Evolutionary conservation across 2,329 filamentous ascomycete genomes (phyloP).

Genomic region (Penicillium janthinellum): DNA sequence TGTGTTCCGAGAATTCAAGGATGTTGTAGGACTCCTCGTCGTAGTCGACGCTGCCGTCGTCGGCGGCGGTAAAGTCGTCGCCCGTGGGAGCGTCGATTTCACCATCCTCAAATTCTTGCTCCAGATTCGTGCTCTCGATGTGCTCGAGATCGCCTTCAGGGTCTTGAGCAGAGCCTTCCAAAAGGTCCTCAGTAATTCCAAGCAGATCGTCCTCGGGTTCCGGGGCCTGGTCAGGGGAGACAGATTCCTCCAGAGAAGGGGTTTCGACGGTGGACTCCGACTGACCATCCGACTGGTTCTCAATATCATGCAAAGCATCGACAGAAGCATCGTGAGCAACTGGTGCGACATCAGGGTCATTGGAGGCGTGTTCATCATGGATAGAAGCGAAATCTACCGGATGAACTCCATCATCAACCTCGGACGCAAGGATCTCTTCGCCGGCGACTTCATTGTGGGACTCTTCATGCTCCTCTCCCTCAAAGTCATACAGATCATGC

Average conservation of each 20-base stretch:
- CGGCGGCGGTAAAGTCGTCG: constrained; percentile 21
- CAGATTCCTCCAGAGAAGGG: constrained; percentile 8
- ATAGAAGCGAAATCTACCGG: constrained; percentile 10
- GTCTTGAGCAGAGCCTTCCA: constrained; percentile 30
- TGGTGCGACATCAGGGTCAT: constrained; percentile 12
- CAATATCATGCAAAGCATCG: constrained; percentile 15
- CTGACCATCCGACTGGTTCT: constrained; percentile 20
- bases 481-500: constrained; percentile 19
- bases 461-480: constrained; percentile 8
- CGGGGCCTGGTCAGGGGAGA: constrained; percentile 17
- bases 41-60: constrained; percentile 37
- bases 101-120: constrained; percentile 22
- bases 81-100: constrained; percentile 13
- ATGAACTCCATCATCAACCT: constrained; percentile 14
- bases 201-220: constrained; percentile 34
- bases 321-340: constrained; percentile 17
- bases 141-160: constrained; percentile 12
- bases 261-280: constrained; percentile 23
- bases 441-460: constrained; percentile 9
- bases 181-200: constrained; percentile 36
- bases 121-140: constrained; percentile 17
- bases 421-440: constrained; percentile 15
- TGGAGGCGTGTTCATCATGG: constrained; percentile 12
- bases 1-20: constrained; percentile 30
- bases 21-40: constrained; percentile 47